These are phyloP conservation scores for Aspergillus intermedius DNA, from an alignment of 2,329 filamentous ascomycete genomes.

Conservation along the genomic window DNA sequence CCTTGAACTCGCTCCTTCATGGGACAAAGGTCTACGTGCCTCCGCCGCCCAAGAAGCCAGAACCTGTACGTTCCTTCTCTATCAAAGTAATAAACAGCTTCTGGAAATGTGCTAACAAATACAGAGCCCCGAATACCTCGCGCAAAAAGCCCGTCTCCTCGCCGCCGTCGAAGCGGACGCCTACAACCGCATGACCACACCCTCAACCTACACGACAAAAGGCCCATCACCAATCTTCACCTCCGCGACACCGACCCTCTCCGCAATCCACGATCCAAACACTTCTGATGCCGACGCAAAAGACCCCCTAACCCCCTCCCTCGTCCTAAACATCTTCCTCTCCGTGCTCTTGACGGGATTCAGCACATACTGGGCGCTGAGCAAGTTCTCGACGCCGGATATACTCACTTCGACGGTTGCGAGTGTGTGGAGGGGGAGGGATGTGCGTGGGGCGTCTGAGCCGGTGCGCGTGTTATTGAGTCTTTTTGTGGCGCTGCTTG, in stretches of 20 bases:
- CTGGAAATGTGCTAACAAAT: background rate
- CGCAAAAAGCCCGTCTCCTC: slow-evolving; percentile 78
- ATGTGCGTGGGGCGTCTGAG: slow-evolving; percentile 19
- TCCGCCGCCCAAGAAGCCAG: slow-evolving; percentile 72
- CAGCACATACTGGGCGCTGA: slow-evolving; percentile 40
- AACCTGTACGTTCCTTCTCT: slow-evolving; percentile 55
- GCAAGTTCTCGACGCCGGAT: slow-evolving; percentile 30
- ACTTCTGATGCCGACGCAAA: slow-evolving; percentile 40
- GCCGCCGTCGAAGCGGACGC: slow-evolving; percentile 72
- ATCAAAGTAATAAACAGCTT: background rate
- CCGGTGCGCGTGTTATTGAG: slow-evolving; percentile 36
- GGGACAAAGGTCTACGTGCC: slow-evolving; percentile 67
- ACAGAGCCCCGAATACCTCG: slow-evolving; percentile 75
- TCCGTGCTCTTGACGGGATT: slow-evolving; percentile 66
- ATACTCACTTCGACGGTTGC: slow-evolving; percentile 19
- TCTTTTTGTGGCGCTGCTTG: slow-evolving; percentile 33
- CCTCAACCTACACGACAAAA: slow-evolving; percentile 48
- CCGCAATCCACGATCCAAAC: background rate
- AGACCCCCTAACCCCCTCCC: slow-evolving; percentile 44
- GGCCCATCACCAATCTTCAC: slow-evolving; percentile 38
- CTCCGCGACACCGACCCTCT: background rate
- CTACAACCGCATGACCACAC: slow-evolving; percentile 74
- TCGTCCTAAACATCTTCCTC: slow-evolving; percentile 85
- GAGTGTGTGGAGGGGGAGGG: slow-evolving; percentile 8
- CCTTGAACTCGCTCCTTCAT: slow-evolving; percentile 63